Conservation (phyloP, 768 basidiomycete genomes). For the Leccinum uliginosum region DNA sequence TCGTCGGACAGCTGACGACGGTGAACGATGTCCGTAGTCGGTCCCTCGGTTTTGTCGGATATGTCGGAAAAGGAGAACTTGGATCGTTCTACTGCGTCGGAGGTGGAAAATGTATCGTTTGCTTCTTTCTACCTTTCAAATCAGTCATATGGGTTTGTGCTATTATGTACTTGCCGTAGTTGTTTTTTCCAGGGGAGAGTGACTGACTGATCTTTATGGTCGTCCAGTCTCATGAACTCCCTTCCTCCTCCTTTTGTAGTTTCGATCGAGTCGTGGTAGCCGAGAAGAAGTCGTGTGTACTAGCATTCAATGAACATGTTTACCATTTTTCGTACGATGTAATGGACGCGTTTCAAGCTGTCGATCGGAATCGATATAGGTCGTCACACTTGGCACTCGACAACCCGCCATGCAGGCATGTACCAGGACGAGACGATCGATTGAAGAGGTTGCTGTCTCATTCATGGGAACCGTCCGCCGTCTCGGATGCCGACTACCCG, state of each 20-base stretch:
- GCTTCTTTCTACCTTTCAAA: neutral
- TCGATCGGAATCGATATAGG: neutral
- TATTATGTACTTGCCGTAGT: neutral
- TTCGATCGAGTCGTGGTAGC: neutral
- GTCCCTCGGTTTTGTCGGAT: neutral
- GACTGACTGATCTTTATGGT: no score
- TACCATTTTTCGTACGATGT: neutral
- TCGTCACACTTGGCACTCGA: no score
- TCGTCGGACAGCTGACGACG: slow-evolving; percentile 16
- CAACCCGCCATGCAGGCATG: no score
- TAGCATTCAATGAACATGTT: neutral
- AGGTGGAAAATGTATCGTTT: neutral
- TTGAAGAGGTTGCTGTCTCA: neutral
- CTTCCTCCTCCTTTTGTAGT: neutral
- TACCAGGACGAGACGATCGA: neutral
- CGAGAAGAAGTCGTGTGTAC: neutral
- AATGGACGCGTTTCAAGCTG: neutral
- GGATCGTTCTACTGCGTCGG: neutral
- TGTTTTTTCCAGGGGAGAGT: neutral
- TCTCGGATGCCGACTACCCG: neutral
- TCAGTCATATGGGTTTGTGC: neutral
- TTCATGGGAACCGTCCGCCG: neutral
- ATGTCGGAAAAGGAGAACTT: neutral
- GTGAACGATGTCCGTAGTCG: neutral
- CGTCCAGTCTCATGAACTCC: neutral